phyloP scores from a whole-genome alignment of 139 green algal species.

The Pseudopediastrum boryanum region DNA sequence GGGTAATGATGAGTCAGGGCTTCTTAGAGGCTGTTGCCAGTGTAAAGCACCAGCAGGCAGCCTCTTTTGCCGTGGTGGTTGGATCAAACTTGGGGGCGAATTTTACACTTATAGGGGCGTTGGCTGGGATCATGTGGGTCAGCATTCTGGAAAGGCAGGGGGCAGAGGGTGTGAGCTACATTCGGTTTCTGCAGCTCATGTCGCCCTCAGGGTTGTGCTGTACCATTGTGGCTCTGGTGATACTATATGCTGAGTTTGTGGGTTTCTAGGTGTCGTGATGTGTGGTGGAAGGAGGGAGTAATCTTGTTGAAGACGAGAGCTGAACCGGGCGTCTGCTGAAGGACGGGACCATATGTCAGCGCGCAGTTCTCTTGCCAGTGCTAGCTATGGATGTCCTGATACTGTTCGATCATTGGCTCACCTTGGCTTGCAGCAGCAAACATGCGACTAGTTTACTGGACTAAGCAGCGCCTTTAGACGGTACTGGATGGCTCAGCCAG shows the following conservation, averaged over 20 bases:
- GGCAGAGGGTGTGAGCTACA: slow-evolving; percentile 14
- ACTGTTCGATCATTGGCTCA: background rate
- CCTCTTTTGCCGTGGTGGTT: slow-evolving; percentile 48
- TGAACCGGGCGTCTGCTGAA: too few relatives aligned
- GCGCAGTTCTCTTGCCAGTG: background rate
- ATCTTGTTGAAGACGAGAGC: too few relatives aligned
- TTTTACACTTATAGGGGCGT: slow-evolving; percentile 53
- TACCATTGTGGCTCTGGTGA: slow-evolving; percentile 27
- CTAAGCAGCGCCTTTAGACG: too few relatives aligned
- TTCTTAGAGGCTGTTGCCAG: slow-evolving; percentile 10
- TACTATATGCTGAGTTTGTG: slow-evolving; percentile 40
- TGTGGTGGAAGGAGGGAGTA: background rate
- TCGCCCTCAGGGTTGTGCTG: slow-evolving; percentile 35
- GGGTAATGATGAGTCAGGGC: slow-evolving; percentile 31
- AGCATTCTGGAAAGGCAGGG: slow-evolving; percentile 22
- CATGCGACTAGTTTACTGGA: too few relatives aligned
- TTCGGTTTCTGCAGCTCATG: slow-evolving; percentile 40
- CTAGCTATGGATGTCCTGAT: background rate
- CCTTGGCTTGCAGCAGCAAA: background rate
- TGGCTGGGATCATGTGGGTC: slow-evolving; percentile 61
- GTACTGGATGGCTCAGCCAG: too few relatives aligned
- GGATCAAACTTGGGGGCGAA: slow-evolving; percentile 52
- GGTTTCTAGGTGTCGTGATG: background rate
- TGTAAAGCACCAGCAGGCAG: slow-evolving; percentile 9
- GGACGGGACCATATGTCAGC: background rate